These are phyloP conservation scores for Trichoderma arundinaceum DNA, from an alignment of 2,329 filamentous ascomycete genomes.

Conservation along the genomic window DNA sequence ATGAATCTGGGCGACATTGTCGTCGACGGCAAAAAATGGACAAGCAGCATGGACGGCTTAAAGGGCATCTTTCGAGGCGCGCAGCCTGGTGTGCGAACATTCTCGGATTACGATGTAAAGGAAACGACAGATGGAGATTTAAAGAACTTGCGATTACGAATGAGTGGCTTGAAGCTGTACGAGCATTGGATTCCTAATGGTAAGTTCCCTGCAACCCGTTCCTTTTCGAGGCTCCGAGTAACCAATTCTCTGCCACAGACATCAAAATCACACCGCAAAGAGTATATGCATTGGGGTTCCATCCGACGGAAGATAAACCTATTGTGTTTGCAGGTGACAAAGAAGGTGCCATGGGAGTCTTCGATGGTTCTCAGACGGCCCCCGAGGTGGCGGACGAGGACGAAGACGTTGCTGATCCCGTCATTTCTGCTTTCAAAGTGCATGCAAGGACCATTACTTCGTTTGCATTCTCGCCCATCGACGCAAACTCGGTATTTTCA, in stretches of 20 bases:
- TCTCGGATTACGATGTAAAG: conserved; percentile 81
- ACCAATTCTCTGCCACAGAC: conserved; percentile 53
- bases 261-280: conserved; percentile 92
- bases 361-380: conserved; percentile 79
- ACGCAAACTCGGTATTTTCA: conserved; percentile 77
- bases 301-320: conserved; percentile 84
- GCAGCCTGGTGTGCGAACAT: conserved; percentile 82
- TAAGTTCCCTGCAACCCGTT: conserved; percentile 46
- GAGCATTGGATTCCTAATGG: conserved; percentile 82
- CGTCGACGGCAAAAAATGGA: conserved; percentile 80
- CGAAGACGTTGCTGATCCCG: conserved; percentile 72
- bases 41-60: conserved; percentile 69
- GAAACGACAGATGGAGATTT: conserved; percentile 79
- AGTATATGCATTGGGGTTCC: conserved; percentile 85
- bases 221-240: background rate
- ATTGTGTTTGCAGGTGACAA: conserved; percentile 95
- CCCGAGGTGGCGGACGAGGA: conserved; percentile 68
- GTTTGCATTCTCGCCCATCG: conserved; percentile 76
- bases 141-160: conserved; percentile 73
- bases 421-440: conserved; percentile 88
- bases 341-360: conserved; percentile 85
- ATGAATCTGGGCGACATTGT: conserved; percentile 77
- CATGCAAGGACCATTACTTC: conserved; percentile 88
- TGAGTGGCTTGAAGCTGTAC: conserved; percentile 80
- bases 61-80: conserved; percentile 66